These are phyloP conservation scores for Quillaja saponaria DNA, from an alignment of 306 rosid species.

Conservation along the genomic window DNA sequence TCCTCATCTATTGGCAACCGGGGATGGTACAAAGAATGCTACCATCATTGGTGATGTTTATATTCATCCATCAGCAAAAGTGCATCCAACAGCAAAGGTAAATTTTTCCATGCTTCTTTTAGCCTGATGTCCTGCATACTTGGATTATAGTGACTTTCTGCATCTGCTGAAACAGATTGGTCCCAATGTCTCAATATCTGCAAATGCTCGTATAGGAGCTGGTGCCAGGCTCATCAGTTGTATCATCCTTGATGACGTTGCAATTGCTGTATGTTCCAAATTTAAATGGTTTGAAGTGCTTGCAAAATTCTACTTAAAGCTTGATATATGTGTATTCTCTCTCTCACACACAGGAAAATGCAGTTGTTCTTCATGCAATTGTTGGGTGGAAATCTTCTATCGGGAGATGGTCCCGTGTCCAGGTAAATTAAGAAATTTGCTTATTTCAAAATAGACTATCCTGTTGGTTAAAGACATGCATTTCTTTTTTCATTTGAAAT, in stretches of 20 bases:
- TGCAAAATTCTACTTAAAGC: conserved; percentile 1
- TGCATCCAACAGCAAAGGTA: conserved; percentile 94
- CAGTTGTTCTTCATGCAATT: conserved; percentile 81
- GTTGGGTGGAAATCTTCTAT: conserved; percentile 94
- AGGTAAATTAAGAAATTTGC: conserved; percentile 55
- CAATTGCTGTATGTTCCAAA: conserved; percentile 65
- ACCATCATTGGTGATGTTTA: conserved; percentile 79
- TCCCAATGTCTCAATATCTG: conserved; percentile 90
- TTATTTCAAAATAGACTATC: not conserved
- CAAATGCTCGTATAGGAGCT: conserved; percentile 95
- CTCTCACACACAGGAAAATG: conserved; percentile 72
- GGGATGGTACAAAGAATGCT: conserved; percentile 70
- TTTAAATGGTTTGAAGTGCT: conserved; percentile 15
- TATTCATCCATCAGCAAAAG: conserved; percentile 93
- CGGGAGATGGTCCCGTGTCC: conserved; percentile 90
- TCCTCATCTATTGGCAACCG: conserved; percentile 69
- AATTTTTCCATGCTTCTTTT: conserved; percentile 19
- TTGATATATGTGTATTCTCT: not conserved
- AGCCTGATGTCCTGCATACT: not conserved
- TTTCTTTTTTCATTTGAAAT: conserved; percentile 2
- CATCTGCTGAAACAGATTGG: conserved; percentile 66
- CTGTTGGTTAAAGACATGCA: conserved; percentile 11
- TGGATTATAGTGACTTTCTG: conserved; percentile 31
- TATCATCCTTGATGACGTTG: conserved; percentile 83
- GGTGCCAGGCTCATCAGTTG: conserved; percentile 91